Evolutionary conservation across 257 asterid genomes (phyloP), one percentile per base, ranked within the genome.

Genomic region (Nyctanthes arbortristis): DNA sequence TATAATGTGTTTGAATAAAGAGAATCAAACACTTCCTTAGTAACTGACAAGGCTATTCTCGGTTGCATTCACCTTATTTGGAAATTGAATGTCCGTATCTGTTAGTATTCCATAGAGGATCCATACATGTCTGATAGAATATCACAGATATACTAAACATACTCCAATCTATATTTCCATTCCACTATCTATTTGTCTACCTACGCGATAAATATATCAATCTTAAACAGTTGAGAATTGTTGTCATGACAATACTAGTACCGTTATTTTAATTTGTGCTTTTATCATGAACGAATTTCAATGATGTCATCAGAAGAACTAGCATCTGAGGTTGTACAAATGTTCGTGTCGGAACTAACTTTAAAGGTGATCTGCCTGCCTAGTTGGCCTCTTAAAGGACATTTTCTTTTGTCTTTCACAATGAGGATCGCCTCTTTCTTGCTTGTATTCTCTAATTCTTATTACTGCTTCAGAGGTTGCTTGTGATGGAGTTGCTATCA

Each of bases 401-500:
- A 65, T 30, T 57, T 40, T 4, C 54, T 39, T 58, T 56, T 4
- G 28, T 20, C 37, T 39, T 59, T n/a, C 28, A 4, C 25, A 22
- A 25, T 35, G 32, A 68, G 40, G 67, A 8, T 63, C 64, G 61
- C 45, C 14, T 25, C 7, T 43, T 47, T 58, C 75, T 52, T 75
- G 70, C 66, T 18, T 49, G 28, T 29, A 43, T 43, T 77, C 71
- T 61, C 73, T 18, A 65, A 37, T 66, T 49, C 47, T 58, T 34
- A 34, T 55, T n/a, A n/a, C n/a, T 77, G 56, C 49, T 67, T 63
- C 88, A 89, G 96, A 81, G 98, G 81, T 76, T 89, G 83, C 87
- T 89, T 58, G 85, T 92, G 68, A 68, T 85, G 88, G 96, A 85
- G 68, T 78, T 92, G 49, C 84, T 79, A 73, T 84, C 95, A 36